Percentiles rank a stretch among this genome's conserved stretches.
phyloP scores from a whole-genome alignment of 83 land plant genomes.

The Larix sibirica region DNA sequence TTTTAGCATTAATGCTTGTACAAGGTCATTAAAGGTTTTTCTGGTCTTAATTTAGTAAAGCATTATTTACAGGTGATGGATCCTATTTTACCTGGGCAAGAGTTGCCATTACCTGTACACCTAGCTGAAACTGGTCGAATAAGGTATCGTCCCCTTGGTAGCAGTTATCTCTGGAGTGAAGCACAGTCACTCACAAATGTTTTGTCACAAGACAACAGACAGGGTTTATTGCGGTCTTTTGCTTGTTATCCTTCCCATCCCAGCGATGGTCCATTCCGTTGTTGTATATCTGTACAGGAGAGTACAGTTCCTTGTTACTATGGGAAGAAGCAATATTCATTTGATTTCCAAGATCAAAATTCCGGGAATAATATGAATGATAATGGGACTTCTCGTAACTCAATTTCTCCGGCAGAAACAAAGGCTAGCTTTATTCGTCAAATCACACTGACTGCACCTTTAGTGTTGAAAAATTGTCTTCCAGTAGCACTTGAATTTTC shows the following conservation, averaged over 20 bases:
- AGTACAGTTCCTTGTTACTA: slow-evolving; percentile 26
- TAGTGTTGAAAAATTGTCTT: slow-evolving; percentile 83
- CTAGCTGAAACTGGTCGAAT: slow-evolving; percentile 89
- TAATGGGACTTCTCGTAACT: background rate
- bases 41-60: background rate
- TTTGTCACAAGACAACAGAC: slow-evolving; percentile 46
- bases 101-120: slow-evolving; percentile 88
- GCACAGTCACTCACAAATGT: slow-evolving; percentile 69
- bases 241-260: slow-evolving; percentile 90
- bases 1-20: background rate
- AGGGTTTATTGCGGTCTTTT: slow-evolving; percentile 66
- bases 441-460: slow-evolving; percentile 67
- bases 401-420: slow-evolving; percentile 2
- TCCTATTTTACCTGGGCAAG: slow-evolving; percentile 87
- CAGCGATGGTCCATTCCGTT: slow-evolving; percentile 81
- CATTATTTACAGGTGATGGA: slow-evolving; percentile 69
- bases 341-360: background rate
- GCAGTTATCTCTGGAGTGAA: slow-evolving; percentile 91
- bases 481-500: slow-evolving; percentile 50
- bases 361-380: slow-evolving; percentile 8
- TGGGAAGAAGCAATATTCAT: slow-evolving; percentile 17
- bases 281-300: slow-evolving; percentile 72
- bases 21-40: background rate
- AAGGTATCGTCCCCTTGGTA: slow-evolving; percentile 90
- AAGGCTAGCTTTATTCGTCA: slow-evolving; percentile 49